Percentiles rank a stretch among this genome's conserved stretches.
Conservation (phyloP, 1,139 yeast species). For the Pichia norvegensis region DNA sequence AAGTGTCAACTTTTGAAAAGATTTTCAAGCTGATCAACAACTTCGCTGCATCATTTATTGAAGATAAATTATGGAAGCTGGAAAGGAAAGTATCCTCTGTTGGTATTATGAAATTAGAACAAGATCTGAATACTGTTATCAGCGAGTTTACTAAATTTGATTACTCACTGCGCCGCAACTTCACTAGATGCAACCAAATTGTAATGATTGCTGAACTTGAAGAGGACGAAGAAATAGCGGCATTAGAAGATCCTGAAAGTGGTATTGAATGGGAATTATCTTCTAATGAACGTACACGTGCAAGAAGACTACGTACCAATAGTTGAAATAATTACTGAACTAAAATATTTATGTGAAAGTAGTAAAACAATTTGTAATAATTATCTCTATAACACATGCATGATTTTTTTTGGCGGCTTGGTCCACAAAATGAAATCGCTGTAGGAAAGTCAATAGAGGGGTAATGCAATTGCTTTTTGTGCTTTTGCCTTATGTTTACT, state of each 20-base stretch:
- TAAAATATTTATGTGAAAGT: neutral
- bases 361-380: no score
- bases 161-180: constrained; percentile 69
- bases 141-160: constrained; percentile 53
- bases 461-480: no score
- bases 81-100: constrained; percentile 67
- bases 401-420: no score
- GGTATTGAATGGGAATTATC: constrained; percentile 63
- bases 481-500: no score
- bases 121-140: constrained; percentile 70
- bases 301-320: constrained; percentile 32
- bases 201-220: constrained; percentile 78
- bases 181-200: constrained; percentile 74
- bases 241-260: constrained; percentile 25
- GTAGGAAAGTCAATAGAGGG: no score
- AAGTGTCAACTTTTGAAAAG: constrained; percentile 42
- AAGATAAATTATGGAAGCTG: constrained; percentile 58
- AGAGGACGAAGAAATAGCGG: constrained; percentile 50
- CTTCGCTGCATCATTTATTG: constrained; percentile 43
- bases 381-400: no score
- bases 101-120: constrained; percentile 79
- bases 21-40: constrained; percentile 49
- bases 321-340: neutral
- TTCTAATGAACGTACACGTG: constrained; percentile 62
- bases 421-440: no score